These are phyloP conservation scores for Paratrypanosoma confusum DNA, from an alignment of 208 protist species.

Conservation along the genomic window DNA sequence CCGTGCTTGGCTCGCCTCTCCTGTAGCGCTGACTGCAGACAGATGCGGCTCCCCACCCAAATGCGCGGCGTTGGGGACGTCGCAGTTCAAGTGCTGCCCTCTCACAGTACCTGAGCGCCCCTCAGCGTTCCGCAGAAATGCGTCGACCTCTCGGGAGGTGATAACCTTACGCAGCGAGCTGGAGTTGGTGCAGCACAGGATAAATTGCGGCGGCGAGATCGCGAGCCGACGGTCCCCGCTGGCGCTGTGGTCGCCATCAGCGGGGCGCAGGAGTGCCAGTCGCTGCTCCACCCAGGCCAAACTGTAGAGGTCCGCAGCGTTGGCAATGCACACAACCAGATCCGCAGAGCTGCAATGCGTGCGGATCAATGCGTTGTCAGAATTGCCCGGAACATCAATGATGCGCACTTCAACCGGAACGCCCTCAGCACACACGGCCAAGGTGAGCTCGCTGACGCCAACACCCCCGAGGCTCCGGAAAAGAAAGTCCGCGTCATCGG, in stretches of 20 bases:
- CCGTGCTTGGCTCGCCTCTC: no score
- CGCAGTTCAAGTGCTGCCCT: no score
- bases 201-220: slow-evolving; percentile 4
- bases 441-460: slow-evolving; percentile 1
- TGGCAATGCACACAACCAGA: slow-evolving; percentile 4
- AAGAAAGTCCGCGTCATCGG: slow-evolving; percentile 4
- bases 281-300: slow-evolving; percentile 8
- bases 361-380: slow-evolving; percentile 3
- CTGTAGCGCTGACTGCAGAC: no score
- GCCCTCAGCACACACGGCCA: neutral
- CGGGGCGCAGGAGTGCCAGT: neutral
- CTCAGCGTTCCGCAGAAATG: neutral
- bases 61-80: no score
- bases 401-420: neutral
- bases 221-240: no score
- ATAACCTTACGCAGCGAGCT: slow-evolving; percentile 5
- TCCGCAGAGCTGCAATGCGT: slow-evolving; percentile 9
- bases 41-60: no score
- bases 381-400: slow-evolving; percentile 5
- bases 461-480: neutral
- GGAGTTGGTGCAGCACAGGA: slow-evolving; percentile 6
- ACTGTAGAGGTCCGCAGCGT: slow-evolving; percentile 6
- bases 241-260: no score
- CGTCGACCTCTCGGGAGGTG: slow-evolving; percentile 2
- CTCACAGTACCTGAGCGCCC: neutral